Evolutionary conservation across 805 yeast genomes (phyloP), one percentile per base, ranked within the genome.

Genomic region (Saccharomycopsis fodiens): DNA sequence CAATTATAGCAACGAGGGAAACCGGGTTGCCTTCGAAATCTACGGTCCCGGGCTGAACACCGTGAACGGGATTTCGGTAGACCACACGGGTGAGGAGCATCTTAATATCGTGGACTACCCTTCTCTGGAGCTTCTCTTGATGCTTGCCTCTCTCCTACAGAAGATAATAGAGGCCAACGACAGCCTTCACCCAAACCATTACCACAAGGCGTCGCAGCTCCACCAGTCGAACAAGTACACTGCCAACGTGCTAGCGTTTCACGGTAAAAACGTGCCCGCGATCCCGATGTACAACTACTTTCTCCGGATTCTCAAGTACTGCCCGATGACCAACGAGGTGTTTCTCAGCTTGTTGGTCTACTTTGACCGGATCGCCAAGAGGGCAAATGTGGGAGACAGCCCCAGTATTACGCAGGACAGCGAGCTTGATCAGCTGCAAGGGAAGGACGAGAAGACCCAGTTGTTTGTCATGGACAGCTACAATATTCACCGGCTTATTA

Each of bases 281-380:
- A 93, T 93, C 44, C 78, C 89, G 10, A 72, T 93, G 40, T 88
- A 87, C 57, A 93, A 95, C 17, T 93, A 93, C 60, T 71, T 93
- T 49, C 76, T 86, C 36, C 78, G 98, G 59, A 91, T 93, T 23
- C 76, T 91, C 60, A 91, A 91, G 64, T 93, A 93, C 65, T 93
- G 99, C 62, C 97, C 99, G 0, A 93, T 93, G n/a, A 89, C 98
- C 2, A 91, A 91, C 63, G 97, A 93, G 61, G 97, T 93, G 29
- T 93, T 89, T 62, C 67, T 93, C 40, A 82, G 96, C 32, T 66
- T 93, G 30, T 70, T 93, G 56, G 97, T 93, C 25, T 93, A 93
- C 62, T 88, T 93, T 66, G 99, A 93, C 64, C 69, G 97, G 52
- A 87, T 91, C 38, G 93, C 95, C 16, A 85, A 85, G 58, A 73